phyloP scores from a whole-genome alignment of 2,329 filamentous ascomycete genomes.

The Xylaria sp. region DNA sequence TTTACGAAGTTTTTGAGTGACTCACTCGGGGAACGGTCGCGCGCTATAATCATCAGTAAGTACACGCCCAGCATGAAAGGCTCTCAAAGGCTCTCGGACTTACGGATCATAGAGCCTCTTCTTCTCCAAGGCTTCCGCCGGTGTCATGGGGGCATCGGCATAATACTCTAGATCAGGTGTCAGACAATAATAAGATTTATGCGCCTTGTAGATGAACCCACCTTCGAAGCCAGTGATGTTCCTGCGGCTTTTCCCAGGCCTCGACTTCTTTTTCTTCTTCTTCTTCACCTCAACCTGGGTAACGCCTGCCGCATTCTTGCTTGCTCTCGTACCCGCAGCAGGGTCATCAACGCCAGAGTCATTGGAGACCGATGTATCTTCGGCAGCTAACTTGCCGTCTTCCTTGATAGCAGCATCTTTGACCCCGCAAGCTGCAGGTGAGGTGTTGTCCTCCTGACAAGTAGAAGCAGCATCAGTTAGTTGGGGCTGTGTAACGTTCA shows the following conservation, averaged over 20 bases:
- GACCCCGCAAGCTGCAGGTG: conserved; percentile 3
- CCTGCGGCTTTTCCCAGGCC: conserved; percentile 48
- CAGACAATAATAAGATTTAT: not conserved
- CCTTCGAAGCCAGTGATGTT: conserved; percentile 76
- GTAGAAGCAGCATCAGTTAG: not conserved
- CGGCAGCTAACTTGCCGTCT: not conserved
- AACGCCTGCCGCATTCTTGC: not conserved
- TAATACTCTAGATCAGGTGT: conserved; percentile 67
- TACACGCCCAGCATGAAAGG: not conserved
- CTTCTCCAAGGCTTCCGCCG: conserved; percentile 72
- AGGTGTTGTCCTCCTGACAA: not conserved
- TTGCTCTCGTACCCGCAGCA: not conserved
- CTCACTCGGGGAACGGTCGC: conserved; percentile 67
- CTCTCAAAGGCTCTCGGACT: not conserved
- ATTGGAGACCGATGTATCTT: not conserved
- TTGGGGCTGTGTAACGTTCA: conserved; percentile 21
- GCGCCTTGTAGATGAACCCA: conserved; percentile 42
- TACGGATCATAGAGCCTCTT: conserved; percentile 70
- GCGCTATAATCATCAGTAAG: conserved; percentile 50
- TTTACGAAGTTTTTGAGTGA: conserved; percentile 16
- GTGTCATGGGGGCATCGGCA: conserved; percentile 81
- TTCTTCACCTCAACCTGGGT: conserved; percentile 14
- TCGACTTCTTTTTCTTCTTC: conserved; percentile 23
- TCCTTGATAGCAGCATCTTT: conserved; percentile 8
- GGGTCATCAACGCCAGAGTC: not conserved